Evolutionary conservation across 2,329 filamentous ascomycete genomes (phyloP), one percentile per base, ranked within the genome.

Genomic region (Bipolaris zeicola): DNA sequence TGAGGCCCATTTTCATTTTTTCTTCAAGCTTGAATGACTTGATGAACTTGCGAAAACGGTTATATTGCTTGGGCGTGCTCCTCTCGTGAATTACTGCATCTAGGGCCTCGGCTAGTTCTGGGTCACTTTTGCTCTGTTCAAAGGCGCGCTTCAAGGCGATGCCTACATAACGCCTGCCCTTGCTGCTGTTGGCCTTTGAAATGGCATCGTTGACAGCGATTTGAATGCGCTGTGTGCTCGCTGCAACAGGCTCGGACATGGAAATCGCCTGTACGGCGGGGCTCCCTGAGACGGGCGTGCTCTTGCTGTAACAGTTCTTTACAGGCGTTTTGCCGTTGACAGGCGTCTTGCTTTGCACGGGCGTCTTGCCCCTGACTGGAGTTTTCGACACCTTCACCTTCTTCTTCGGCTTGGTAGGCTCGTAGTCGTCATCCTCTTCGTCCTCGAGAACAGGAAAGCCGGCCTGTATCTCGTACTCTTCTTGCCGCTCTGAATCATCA

Each of bases 401-500:
- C 57, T 74, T 71, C 68, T 77, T 76, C 47, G 59, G 57, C 49
- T 69, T 69, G 22, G 64, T 73, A 18, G 77, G 77, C 42, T 70
- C 71, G 58, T 78, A 82, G 62, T 83, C 81, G 28, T 77, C 76
- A 55, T 82, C 80, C 45, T 77, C 78, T 33, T 80, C 78, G 53
- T 80, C 79, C 28, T 80, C 62, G 65, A 71, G 69, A 34, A 61
- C 73, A 55, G 57, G 62, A 47, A 66, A 52, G 64, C 71, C 55
- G 28, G 71, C 61, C 38, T 71, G 67, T 42, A 73, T 63, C 51
- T 69, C 65, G 16, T 75, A 72, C 49, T 77, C 71, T 54, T 79
- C 75, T 49, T 69, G 66, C 57, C 72, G 70, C 57, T 76, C 74
- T 14, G 74, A 74, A 42, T 76, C 71, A 57, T 78, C 75, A 20